These are phyloP conservation scores for Teratosphaeria zuluensis DNA, from an alignment of 2,329 filamentous ascomycete genomes.

Conservation along the genomic window DNA sequence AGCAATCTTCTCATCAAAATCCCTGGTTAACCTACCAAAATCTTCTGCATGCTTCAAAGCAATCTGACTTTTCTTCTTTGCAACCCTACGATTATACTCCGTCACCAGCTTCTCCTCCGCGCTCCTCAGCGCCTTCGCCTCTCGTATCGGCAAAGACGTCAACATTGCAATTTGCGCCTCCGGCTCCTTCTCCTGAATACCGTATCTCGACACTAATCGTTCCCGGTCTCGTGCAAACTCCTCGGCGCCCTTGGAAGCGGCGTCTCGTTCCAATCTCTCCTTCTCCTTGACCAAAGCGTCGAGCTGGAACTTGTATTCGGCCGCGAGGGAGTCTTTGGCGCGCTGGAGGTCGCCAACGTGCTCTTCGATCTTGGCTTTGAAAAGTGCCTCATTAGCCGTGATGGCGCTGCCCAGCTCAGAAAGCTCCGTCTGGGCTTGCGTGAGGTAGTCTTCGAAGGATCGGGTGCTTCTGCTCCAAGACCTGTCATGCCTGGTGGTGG, in stretches of 20 bases:
- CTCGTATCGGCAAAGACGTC: conserved; percentile 12
- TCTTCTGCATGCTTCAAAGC: conserved; percentile 25
- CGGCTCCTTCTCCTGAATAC: conserved; percentile 13
- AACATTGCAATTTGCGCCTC: conserved; percentile 13
- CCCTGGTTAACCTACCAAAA: conserved; percentile 23
- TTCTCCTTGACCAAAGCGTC: conserved; percentile 22
- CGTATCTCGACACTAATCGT: conserved; percentile 21
- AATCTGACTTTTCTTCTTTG: conserved; percentile 27
- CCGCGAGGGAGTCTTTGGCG: conserved; percentile 25
- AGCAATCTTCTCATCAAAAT: conserved; percentile 25
- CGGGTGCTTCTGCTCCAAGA: conserved; percentile 13
- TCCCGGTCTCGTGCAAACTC: conserved; percentile 25
- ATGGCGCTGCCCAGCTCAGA: conserved; percentile 27
- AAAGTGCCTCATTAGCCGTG: conserved; percentile 25
- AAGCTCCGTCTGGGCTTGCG: conserved; percentile 23
- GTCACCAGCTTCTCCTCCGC: conserved; percentile 25
- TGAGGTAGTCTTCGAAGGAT: conserved; percentile 28
- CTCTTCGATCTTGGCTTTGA: conserved; percentile 27
- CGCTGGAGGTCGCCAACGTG: conserved; percentile 27
- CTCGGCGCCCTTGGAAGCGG: conserved; percentile 19
- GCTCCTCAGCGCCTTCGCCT: conserved; percentile 17
- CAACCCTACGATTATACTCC: conserved; percentile 24
- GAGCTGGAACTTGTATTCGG: conserved; percentile 26
- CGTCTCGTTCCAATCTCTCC: conserved; percentile 21
- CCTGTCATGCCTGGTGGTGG: background rate